phyloP scores from a whole-genome alignment of 441 rosid species.

The Populus tomentosa region DNA sequence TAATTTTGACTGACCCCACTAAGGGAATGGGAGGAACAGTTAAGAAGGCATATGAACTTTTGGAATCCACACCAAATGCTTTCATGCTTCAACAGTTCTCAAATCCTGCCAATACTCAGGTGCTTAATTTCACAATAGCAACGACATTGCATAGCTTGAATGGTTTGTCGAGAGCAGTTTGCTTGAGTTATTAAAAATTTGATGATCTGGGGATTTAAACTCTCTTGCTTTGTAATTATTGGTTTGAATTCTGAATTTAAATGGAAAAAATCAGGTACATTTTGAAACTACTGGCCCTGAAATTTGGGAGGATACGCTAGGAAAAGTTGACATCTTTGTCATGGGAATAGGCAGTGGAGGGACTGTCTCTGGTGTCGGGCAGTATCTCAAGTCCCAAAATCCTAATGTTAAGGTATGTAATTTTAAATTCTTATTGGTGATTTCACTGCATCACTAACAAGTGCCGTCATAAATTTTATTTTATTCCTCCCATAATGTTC shows the following conservation, averaged over 20 bases:
- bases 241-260: slow-evolving; percentile 1
- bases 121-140: not conserved
- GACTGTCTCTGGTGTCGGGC: slow-evolving; percentile 91
- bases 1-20: slow-evolving; percentile 83
- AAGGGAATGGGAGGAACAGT: slow-evolving; percentile 97
- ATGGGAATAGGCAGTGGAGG: slow-evolving; percentile 99
- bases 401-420: slow-evolving; percentile 75
- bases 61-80: slow-evolving; percentile 70
- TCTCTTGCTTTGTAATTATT: not conserved
- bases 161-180: not conserved
- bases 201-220: not conserved
- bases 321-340: slow-evolving; percentile 82
- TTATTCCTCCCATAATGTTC: slow-evolving; percentile 3
- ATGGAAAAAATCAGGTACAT: slow-evolving; percentile 49
- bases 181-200: not conserved
- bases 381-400: slow-evolving; percentile 77
- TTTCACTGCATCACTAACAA: not conserved
- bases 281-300: slow-evolving; percentile 94
- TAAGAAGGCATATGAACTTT: slow-evolving; percentile 74
- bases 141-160: not conserved
- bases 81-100: slow-evolving; percentile 82
- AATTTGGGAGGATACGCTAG: slow-evolving; percentile 90
- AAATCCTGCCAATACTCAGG: slow-evolving; percentile 85
- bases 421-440: not conserved
- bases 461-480: not conserved